Conservation (phyloP, 768 basidiomycete genomes). For the Pulveroboletus sp. region DNA sequence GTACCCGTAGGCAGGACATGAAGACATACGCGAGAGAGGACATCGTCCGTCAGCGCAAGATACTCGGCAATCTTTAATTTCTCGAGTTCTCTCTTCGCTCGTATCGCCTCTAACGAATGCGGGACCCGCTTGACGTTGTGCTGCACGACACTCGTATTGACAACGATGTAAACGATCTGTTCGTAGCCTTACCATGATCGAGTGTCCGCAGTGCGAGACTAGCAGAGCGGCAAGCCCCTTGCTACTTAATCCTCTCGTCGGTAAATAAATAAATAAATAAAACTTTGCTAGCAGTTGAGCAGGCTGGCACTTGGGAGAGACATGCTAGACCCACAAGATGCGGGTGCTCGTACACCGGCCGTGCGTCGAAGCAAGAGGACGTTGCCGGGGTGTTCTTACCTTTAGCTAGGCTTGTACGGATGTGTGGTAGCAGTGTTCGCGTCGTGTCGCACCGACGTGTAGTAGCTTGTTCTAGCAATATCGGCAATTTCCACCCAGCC, state of each 20-base stretch:
- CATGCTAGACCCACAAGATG: too few species aligned
- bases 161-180: background rate
- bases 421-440: too few species aligned
- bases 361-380: too few species aligned
- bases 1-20: background rate
- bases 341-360: too few species aligned
- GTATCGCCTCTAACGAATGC: slow-evolving; percentile 56
- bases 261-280: background rate
- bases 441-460: too few species aligned
- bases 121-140: slow-evolving; percentile 65
- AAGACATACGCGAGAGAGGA: slow-evolving; percentile 57
- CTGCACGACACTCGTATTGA: slow-evolving; percentile 32
- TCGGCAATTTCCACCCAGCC: too few species aligned
- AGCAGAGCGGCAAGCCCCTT: slow-evolving; percentile 4
- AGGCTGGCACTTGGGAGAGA: too few species aligned
- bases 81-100: slow-evolving; percentile 66
- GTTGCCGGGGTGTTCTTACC: too few species aligned
- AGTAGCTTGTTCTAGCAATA: too few species aligned
- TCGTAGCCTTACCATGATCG: slow-evolving; percentile 24
- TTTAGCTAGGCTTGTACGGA: too few species aligned
- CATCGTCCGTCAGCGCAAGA: slow-evolving; percentile 54
- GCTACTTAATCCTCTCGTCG: slow-evolving; percentile 4
- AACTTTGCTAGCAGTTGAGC: too few species aligned
- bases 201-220: background rate
- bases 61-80: slow-evolving; percentile 74